phyloP scores from a whole-genome alignment of 192 early-diverging fungal species.

The Funneliformis mosseae region DNA sequence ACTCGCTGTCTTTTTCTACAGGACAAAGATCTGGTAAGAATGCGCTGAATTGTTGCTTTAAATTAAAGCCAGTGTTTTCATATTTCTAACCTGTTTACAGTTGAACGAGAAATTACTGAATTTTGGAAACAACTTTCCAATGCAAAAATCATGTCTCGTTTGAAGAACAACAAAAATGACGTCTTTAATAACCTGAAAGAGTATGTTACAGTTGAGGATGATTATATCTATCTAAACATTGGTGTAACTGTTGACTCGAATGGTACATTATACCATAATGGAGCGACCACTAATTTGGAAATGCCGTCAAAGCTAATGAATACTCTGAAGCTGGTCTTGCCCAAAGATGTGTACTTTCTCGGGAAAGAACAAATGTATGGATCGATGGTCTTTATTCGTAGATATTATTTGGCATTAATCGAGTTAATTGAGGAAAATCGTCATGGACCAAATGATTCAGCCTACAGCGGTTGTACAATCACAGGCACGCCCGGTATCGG shows the following conservation, averaged over 20 bases:
- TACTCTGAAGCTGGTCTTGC: not conserved
- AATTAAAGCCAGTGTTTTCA: too few relatives aligned
- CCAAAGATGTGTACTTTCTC: not conserved
- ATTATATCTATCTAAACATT: not conserved
- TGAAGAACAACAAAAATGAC: too few relatives aligned
- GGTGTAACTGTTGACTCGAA: conserved; percentile 12
- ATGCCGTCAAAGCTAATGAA: not conserved
- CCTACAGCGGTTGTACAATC: conserved; percentile 5
- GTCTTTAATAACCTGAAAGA: too few relatives aligned
- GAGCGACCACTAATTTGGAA: not conserved
- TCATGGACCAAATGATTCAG: not conserved
- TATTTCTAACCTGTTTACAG: too few relatives aligned
- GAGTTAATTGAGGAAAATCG: conserved; percentile 4
- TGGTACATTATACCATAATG: conserved; percentile 4
- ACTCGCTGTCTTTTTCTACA: too few relatives aligned
- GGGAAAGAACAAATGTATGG: conserved; percentile 1
- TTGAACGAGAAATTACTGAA: too few relatives aligned
- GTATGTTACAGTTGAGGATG: not conserved
- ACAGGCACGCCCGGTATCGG: conserved; percentile 14
- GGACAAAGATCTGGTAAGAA: too few relatives aligned
- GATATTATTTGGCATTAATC: not conserved
- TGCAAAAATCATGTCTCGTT: too few relatives aligned
- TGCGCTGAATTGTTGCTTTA: too few relatives aligned
- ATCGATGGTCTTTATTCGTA: conserved; percentile 13
- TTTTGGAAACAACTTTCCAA: too few relatives aligned